A percentile compares a stretch with the other conserved stretches of the same genome.
These are phyloP conservation scores for Jatropha podagrica DNA, from an alignment of 441 rosid genomes.

Conservation along the genomic window DNA sequence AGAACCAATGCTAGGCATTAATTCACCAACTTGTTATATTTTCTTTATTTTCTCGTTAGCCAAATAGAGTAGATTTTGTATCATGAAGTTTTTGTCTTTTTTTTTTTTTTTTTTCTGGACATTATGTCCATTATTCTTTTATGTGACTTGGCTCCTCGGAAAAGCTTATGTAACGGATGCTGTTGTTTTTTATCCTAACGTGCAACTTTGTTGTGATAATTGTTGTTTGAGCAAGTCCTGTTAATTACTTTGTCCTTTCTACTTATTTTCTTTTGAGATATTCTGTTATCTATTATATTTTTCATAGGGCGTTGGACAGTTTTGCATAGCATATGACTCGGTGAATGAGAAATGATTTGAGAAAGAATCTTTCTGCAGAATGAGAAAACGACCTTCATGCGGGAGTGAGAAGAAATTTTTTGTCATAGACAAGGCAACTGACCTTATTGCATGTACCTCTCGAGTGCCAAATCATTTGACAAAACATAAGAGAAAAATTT, in stretches of 20 bases:
- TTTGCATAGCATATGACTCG: background rate
- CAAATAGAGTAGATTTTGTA: background rate
- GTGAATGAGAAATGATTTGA: background rate
- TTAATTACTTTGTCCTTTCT: background rate
- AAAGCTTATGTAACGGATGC: background rate
- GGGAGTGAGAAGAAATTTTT: background rate
- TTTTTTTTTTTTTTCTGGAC: background rate
- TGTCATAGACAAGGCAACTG: background rate
- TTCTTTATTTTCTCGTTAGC: background rate
- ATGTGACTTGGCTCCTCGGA: background rate
- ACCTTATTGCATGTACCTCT: slow-evolving; percentile 3
- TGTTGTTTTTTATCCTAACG: background rate
- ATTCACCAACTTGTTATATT: background rate
- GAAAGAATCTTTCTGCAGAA: slow-evolving; percentile 1
- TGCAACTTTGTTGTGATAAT: background rate
- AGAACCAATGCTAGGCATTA: background rate
- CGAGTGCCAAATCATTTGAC: background rate
- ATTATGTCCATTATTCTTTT: background rate
- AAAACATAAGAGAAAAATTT: slow-evolving; percentile 27
- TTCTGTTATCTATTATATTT: background rate
- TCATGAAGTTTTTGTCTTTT: too few relatives aligned
- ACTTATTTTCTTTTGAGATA: background rate
- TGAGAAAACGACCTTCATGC: background rate
- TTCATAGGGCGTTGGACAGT: background rate
- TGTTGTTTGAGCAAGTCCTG: background rate